Base-by-base conservation (phyloP, 495 filamentous ascomycete species). In the Gamarada debralockiae region DNA sequence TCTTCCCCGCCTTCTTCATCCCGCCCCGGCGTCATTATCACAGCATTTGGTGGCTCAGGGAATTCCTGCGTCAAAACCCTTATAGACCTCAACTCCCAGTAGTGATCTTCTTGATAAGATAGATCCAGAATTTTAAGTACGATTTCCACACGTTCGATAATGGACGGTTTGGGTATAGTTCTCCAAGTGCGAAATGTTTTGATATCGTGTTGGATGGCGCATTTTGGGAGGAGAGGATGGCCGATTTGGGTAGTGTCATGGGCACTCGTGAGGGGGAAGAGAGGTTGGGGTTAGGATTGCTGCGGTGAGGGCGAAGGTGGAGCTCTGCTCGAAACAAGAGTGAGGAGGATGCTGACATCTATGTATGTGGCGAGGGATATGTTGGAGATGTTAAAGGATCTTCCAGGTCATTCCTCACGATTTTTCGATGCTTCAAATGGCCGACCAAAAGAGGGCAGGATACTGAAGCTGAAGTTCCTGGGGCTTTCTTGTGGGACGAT, bases 401-500 rank as follows among this genome's bases (percentile, higher is more conserved):
- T 48, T 5, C 14, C 31, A 31, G n/a, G 10, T 10, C 44, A 8
- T 13, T n/a, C 9, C 10, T 18, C 3, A 18, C n/a, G 15, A 40
- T 18, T n/a, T 17, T 36, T 36, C 2, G 33, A 15, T 2, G 37
- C 13, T 1, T 3, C 37, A 17, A 29, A 4, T 29, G 27, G 27
- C 27, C 4, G 10, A 5, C 27, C 27, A 10, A 29, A 17, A 7
- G 37, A 21, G 13, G 20, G n/a, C 37, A n/a, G 1, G n/a, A 17
- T 14, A 12, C 27, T 17, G 15, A 48, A 48, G 27, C 44, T 85
- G 14, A 70, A 77, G 13, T 84, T 78, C 38, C 81, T 82, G 67
- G 76, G 84, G 12, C 73, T 83, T 9, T 83, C 79, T 8, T 87
- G 86, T 55, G 83, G 83, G 3, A 84, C 81, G 0, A 65, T 81